Base-by-base conservation (phyloP, 192 early-diverging fungal species). In the Linnemannia zychae region DNA sequence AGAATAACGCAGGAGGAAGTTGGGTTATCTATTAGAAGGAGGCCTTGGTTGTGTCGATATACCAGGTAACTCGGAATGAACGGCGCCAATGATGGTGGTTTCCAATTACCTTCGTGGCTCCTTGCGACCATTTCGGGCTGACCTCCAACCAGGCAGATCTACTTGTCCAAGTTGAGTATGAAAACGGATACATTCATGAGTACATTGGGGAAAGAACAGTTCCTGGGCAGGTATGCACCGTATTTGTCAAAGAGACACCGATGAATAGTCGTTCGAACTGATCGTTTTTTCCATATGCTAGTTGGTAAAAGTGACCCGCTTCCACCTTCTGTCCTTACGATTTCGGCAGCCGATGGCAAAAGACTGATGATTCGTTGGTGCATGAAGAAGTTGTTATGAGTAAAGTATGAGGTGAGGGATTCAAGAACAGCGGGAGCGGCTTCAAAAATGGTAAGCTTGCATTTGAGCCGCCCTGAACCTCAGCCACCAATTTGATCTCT, bases 301-400 rank as follows among this genome's bases (percentile, higher is more conserved):
- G 28, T 63, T 44, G 9, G 40, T 44, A 6, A 28, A 24, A 12
- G 28, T 33, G 12, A 28, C 57, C 31, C 9, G 15, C 28, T 12
- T 3, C 52, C 20, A 4, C 22, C 57, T 57, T 28, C 24, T 31
- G 24, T 63, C 28, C 77, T 44, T 76, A 91, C 78, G 57, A 91
- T 87, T 81, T 91, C 90, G 22, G 90, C 89, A n/a, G 90, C 90
- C 13, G 90, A 91, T 22, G 90, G 90, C 47, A 91, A 74, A 3
- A 91, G 76, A 53, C 89, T 90, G 22, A 91, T 71, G 63, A 91
- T 88, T 53, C 89, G 82, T 40, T 68, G 57, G 57, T 63, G 57
- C 57, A 63, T 63, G 57, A 33, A 15, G 20, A 31, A 38, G 47
- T 6, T 18, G 47, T 28, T 12, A 44, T 31, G 24, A 24, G 71